Conservation (phyloP, 1,139 yeast species). For the Yamadazyma aaseri region DNA sequence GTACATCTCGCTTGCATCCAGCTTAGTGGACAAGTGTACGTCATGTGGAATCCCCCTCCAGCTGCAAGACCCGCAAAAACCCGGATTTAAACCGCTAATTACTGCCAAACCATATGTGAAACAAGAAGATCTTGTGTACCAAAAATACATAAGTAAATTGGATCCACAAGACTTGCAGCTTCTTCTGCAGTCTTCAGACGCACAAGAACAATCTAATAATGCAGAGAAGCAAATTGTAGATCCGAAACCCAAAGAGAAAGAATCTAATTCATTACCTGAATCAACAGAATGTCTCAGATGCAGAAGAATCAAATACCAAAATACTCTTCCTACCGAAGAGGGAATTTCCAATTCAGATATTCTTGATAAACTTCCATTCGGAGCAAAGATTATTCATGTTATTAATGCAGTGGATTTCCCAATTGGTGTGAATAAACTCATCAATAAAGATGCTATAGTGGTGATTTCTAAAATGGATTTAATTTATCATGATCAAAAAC, state of each 20-base stretch:
- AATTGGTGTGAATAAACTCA: conserved; percentile 42
- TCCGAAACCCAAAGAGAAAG: conserved; percentile 2
- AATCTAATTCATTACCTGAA: not conserved
- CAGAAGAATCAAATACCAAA: conserved; percentile 46
- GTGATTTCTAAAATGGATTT: conserved; percentile 62
- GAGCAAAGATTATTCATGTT: conserved; percentile 56
- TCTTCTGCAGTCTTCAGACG: conserved; percentile 6
- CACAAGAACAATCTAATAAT: not conserved
- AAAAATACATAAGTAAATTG: conserved; percentile 6
- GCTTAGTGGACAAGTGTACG: conserved; percentile 10
- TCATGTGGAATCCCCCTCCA: conserved; percentile 15
- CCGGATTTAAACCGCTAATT: conserved; percentile 11
- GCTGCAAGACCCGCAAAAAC: conserved; percentile 6
- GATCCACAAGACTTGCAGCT: conserved; percentile 20
- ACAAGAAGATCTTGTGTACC: conserved; percentile 9
- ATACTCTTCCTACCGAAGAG: conserved; percentile 14
- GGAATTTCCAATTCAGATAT: conserved; percentile 37
- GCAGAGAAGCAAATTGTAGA: not conserved
- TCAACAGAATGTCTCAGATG: conserved; percentile 52
- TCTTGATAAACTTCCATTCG: conserved; percentile 39
- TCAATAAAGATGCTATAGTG: conserved; percentile 35
- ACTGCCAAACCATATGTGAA: conserved; percentile 8
- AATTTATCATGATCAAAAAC: conserved; percentile 34
- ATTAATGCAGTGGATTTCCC: conserved; percentile 74
- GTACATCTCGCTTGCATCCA: not conserved